Conservation (phyloP, 768 basidiomycete genomes). For the Tremella mesenterica region DNA sequence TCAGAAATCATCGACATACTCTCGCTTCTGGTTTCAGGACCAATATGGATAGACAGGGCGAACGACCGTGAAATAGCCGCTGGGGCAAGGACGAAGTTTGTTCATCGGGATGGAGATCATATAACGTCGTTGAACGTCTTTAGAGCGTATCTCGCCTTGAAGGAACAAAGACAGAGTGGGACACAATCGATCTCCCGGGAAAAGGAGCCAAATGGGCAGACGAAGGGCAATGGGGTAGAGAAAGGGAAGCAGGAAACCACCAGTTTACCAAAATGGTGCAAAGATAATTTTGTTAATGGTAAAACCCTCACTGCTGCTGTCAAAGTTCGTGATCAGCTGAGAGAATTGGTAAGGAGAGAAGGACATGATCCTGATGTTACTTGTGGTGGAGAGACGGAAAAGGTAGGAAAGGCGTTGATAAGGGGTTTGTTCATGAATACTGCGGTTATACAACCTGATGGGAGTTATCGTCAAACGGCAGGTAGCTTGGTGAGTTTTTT, state of each 20-base stretch:
- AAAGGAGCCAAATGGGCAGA: no score
- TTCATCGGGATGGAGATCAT: slow-evolving; percentile 81
- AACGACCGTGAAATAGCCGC: slow-evolving; percentile 62
- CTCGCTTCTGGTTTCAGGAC: slow-evolving; percentile 69
- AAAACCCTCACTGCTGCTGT: slow-evolving; percentile 68
- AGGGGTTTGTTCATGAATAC: slow-evolving; percentile 72
- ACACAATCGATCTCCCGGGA: no score
- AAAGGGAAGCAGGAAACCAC: slow-evolving; percentile 14
- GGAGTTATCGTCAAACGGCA: slow-evolving; percentile 64
- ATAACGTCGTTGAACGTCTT: slow-evolving; percentile 80
- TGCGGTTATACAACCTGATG: slow-evolving; percentile 75
- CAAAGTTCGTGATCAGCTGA: slow-evolving; percentile 72
- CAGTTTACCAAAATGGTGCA: slow-evolving; percentile 63
- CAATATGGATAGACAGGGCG: slow-evolving; percentile 64
- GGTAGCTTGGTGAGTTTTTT: slow-evolving; percentile 41
- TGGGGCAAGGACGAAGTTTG: slow-evolving; percentile 62
- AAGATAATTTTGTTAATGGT: slow-evolving; percentile 70
- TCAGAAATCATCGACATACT: slow-evolving; percentile 74
- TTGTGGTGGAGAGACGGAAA: slow-evolving; percentile 58
- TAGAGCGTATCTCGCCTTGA: slow-evolving; percentile 61
- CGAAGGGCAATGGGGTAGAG: no score
- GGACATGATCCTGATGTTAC: slow-evolving; percentile 56
- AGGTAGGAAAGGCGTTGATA: slow-evolving; percentile 62
- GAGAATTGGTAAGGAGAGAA: slow-evolving; percentile 54
- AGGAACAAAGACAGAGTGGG: slow-evolving; percentile 1